Evolutionary conservation across 2,329 filamentous ascomycete species (phyloP).

Genomic region (Pestalotiopsis fici): DNA sequence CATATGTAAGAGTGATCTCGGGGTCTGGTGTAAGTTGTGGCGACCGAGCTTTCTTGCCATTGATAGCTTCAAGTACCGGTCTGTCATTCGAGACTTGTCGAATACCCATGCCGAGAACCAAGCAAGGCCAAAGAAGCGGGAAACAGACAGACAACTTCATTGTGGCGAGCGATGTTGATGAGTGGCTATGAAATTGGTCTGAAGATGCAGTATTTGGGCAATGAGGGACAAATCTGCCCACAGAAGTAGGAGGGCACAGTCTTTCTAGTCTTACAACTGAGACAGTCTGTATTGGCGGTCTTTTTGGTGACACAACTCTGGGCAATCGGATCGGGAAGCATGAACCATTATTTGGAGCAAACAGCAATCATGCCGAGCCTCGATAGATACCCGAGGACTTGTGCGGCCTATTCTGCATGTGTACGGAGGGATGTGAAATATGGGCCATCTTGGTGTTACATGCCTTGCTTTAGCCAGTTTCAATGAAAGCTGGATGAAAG

Average conservation of each 20-base stretch:
- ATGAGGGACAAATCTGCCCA: background rate
- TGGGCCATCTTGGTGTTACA: background rate
- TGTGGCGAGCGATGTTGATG: background rate
- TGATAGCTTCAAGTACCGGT: background rate
- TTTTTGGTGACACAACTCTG: background rate
- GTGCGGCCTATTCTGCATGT: background rate
- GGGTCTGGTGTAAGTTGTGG: background rate
- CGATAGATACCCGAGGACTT: background rate
- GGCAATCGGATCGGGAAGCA: background rate
- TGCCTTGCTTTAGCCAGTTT: background rate
- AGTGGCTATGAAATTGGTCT: background rate
- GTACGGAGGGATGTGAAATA: background rate
- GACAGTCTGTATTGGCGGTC: background rate
- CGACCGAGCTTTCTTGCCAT: too few relatives aligned
- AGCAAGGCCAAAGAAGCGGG: background rate
- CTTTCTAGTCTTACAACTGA: background rate
- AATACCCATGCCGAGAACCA: background rate
- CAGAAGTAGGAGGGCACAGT: background rate
- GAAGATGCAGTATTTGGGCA: background rate
- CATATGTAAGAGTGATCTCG: background rate
- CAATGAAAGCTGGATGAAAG: background rate
- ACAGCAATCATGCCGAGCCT: background rate
- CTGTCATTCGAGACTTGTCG: background rate
- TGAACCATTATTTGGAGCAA: background rate
- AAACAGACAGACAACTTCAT: background rate